Evolutionary conservation across 2,329 filamentous ascomycete genomes (phyloP), one percentile per base, ranked within the genome.

Genomic region (Waltergamsia citrina): DNA sequence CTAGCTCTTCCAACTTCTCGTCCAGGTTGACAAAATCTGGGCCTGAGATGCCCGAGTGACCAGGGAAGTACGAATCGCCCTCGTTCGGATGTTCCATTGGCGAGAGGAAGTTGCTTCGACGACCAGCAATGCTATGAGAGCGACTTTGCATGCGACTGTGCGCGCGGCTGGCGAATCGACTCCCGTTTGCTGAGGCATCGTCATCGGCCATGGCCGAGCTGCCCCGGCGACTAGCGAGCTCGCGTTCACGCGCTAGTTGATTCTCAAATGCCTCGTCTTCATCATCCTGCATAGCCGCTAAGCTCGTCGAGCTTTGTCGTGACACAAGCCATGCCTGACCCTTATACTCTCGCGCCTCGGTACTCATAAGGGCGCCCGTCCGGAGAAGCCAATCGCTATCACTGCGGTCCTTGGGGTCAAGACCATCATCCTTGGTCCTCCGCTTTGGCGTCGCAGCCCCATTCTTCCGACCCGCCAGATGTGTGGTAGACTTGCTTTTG

Each of bases 311-410:
- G 49, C 74, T 79, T 35, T 71, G 73, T 30, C 75, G 66, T 17
- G 75, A 74, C n/a, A 73, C 62, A 15, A 84, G 67, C 79, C 79
- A 84, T 11, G 70, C 60, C 53, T 83, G 78, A 11, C 79, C 79
- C 54, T 82, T 82, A 46, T 63, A 77, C 49, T 83, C 78, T 37
- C 78, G 63, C 14, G 76, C 64, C 49, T 78, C 74, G 33, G 67
- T 69, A 37, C 71, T 71, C 44, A 83, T 70, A 30, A 78, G 50
- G 6, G 74, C 74, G 30, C 77, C 78, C 1, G 76, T 69, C 20
- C 77, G 67, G 17, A 79, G 60, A 29, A 83, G 57, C 78, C 78
- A 83, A 54, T 81, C 77, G 37, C 69, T 72, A 44, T 78, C 68
- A 37, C 60, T 60, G 24, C 54, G 54, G 40, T 68, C 60, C 22